Evolutionary conservation across 2,329 filamentous ascomycete species (phyloP), one percentile per base, ranked within the genome.

Genomic region (Ceratocystis diversiconidia): DNA sequence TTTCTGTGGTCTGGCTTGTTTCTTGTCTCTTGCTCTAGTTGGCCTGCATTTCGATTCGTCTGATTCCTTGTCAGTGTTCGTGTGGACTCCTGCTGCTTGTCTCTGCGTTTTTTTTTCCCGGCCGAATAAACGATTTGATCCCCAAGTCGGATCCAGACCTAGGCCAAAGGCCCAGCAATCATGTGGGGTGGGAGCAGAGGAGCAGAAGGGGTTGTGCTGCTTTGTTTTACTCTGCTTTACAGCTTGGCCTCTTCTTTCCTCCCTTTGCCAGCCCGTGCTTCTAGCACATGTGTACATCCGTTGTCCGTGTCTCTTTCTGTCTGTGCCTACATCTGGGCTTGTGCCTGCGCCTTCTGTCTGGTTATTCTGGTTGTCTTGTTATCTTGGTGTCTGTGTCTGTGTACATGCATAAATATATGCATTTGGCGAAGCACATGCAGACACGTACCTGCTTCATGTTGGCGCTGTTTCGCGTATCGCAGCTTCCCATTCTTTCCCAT

Each of bases 361-460:
- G 32, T 36, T 36, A 3, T 28, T 36, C 30, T 32, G 30, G 30
- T 7, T 32, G 30, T 32, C 30, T 32, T 32, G 30, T 46, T 43
- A 3, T 19, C 10, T 28, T 15, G 12, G 6, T 32, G 15, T 19
- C 57, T 32, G 32, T 61, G 28, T 41, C 22, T 61, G 36, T 61
- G n/a, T 28, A 25, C 22, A 44, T 17, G 22, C 52, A 57, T 32
- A 57, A 57, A 22, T 28, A 25, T 57, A 57, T 57, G 52, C 52
- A 57, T 57, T 28, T 57, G 52, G 22, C 15, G 22, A 17, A 30
- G 52, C 52, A 57, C 60, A 44, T 22, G 36, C 19, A 25, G 60
- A 25, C 36, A n/a, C 59, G n/a, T 61, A 61, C 32, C 19, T 61
- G 30, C n/a, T 61, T 57, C 22, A 57, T 57, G 52, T 57, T 57